A percentile compares a stretch with the other conserved stretches of the same genome.
phyloP scores from a whole-genome alignment of 768 basidiomycete genomes.

The Tubosaeta brunneosetosa region DNA sequence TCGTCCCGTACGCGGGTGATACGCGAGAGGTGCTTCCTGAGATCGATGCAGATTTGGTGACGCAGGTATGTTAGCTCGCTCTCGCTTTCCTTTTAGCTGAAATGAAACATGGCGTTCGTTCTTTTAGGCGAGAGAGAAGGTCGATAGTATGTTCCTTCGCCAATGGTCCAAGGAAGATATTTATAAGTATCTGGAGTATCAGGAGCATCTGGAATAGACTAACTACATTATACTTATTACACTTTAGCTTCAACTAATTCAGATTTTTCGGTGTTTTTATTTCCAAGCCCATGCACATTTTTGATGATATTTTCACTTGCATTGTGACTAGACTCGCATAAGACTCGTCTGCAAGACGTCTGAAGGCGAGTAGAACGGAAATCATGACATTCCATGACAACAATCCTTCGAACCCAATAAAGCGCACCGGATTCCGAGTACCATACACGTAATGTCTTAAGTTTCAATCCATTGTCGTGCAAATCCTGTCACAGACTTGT shows the following conservation, averaged over 20 bases:
- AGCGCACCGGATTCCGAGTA: no score
- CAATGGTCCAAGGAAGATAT: background rate
- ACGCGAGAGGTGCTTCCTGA: slow-evolving; percentile 55
- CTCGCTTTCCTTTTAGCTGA: background rate
- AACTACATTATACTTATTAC: background rate
- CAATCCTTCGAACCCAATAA: no score
- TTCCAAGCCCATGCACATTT: background rate
- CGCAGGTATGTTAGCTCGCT: slow-evolving; percentile 37
- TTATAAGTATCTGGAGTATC: background rate
- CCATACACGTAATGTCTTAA: no score
- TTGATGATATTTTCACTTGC: background rate
- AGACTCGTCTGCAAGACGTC: no score
- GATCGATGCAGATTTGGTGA: slow-evolving; percentile 55
- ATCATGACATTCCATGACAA: no score
- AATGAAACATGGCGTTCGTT: background rate
- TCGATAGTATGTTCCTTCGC: slow-evolving; percentile 3
- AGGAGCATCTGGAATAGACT: background rate
- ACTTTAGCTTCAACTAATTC: background rate
- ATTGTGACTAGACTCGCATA: background rate
- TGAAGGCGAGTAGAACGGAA: no score
- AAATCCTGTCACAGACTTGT: background rate
- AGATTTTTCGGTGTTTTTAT: background rate
- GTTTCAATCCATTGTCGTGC: no score
- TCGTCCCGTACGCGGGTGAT: slow-evolving; percentile 55
- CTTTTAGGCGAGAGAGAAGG: slow-evolving; percentile 30